Conservation (phyloP, 176 grass and related monocot species). For the Leersia perrieri region DNA sequence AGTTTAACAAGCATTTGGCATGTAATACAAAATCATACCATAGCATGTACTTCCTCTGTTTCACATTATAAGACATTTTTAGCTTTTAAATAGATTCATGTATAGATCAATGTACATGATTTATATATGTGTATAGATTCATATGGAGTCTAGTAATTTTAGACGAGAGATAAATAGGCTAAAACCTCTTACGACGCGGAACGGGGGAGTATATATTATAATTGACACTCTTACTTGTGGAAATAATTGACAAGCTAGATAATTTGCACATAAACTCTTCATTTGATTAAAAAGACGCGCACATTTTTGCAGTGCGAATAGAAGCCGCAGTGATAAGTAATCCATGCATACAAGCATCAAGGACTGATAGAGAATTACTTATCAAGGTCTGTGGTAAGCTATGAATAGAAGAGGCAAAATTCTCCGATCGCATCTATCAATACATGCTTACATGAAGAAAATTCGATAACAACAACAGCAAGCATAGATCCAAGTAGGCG, state of each 20-base stretch:
- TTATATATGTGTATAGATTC: too few species aligned
- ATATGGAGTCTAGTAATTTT: too few species aligned
- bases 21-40: neutral
- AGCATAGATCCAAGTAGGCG: constrained; percentile 6
- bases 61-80: too few species aligned
- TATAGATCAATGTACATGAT: too few species aligned
- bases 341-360: too few species aligned
- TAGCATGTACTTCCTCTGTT: neutral
- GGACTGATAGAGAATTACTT: neutral
- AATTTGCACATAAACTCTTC: neutral
- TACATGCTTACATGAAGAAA: constrained; percentile 15
- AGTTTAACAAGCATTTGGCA: neutral
- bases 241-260: neutral
- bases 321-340: neutral
- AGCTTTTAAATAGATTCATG: too few species aligned
- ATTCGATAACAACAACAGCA: neutral
- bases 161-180: too few species aligned
- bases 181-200: too few species aligned
- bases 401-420: neutral
- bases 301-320: constrained; percentile 13
- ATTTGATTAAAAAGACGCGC: neutral
- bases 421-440: neutral
- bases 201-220: too few species aligned
- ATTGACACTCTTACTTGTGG: neutral
- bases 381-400: neutral